Evolutionary conservation across 2,329 filamentous ascomycete species (phyloP), one percentile per base, ranked within the genome.

Genomic region (Fusarium nygamai): DNA sequence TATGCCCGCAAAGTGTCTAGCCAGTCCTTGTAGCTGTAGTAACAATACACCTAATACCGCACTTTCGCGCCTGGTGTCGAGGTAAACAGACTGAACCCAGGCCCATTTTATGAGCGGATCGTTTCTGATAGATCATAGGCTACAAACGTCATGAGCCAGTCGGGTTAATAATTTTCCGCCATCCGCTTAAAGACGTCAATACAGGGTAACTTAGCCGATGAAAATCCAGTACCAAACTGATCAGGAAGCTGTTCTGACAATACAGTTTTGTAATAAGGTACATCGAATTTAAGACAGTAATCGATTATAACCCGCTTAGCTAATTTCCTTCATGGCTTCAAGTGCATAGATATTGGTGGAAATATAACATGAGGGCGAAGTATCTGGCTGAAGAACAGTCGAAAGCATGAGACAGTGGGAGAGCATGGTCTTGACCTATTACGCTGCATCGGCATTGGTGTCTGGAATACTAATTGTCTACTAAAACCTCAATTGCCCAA

Each of bases 1-100:
- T 11, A 2, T 36, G 6, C 0, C 2, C 27, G 5, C 4, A 1
- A 16, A 13, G 1, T 0, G 11, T 9, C 11, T n/a, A 4, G 24
- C 3, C 0, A 4, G 3, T 5, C 11, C 11, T 3, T 12, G 7
- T 5, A 20, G 8, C 10, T 20, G 3, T 8, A 5, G 3, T 34
- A 8, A 20, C 6, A 4, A 1, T 10, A 24, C 5, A 31, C 9
- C 17, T 7, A 14, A 31, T 31, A 6, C 9, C 13, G 9, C 46
- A 16, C 17, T 17, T 17, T 5, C 8, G 2, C 3, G 22, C 6
- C 24, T 11, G 3, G 8, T 20, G 17, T 24, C 4, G 8, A 3
- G 2, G 4, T n/a, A n/a, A n/a, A n/a, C n/a, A n/a, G n/a, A n/a
- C n/a, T n/a, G n/a, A n/a, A n/a, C n/a, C n/a, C n/a, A 10, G 14